These are phyloP conservation scores for Auxenochlorella protothecoides DNA, from an alignment of 139 green algal species.

Conservation along the genomic window DNA sequence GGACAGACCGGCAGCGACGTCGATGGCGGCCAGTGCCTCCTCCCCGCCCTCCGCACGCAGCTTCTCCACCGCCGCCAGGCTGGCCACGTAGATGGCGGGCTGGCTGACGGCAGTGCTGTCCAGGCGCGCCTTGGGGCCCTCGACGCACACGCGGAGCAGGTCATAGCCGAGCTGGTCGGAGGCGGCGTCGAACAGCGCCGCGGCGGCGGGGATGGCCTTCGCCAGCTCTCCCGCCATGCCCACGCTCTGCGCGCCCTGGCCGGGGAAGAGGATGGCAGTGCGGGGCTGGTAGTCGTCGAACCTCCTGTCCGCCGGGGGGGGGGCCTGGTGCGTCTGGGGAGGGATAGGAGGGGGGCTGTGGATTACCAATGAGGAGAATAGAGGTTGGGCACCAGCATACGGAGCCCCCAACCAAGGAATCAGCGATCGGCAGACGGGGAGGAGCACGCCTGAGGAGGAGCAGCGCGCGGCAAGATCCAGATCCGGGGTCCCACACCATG, in stretches of 20 bases:
- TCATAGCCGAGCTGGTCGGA: slow-evolving; percentile 96
- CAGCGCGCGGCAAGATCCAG: too few relatives aligned
- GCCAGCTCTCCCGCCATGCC: slow-evolving; percentile 69
- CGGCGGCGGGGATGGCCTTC: slow-evolving; percentile 68
- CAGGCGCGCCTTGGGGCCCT: slow-evolving; percentile 92
- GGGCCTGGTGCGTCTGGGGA: slow-evolving; percentile 1
- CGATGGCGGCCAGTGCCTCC: slow-evolving; percentile 57
- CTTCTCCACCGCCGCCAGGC: slow-evolving; percentile 92
- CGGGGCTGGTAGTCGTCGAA: slow-evolving; percentile 80
- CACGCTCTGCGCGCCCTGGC: slow-evolving; percentile 73
- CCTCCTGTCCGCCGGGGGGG: slow-evolving; percentile 42
- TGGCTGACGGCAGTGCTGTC: slow-evolving; percentile 89
- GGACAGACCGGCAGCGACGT: slow-evolving; percentile 78
- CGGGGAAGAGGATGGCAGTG: slow-evolving; percentile 91
- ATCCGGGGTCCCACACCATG: too few relatives aligned
- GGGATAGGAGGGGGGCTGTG: not conserved
- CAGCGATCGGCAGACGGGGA: too few relatives aligned
- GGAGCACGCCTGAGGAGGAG: too few relatives aligned
- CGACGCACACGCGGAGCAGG: slow-evolving; percentile 80
- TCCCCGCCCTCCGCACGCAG: slow-evolving; percentile 45
- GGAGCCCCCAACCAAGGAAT: too few relatives aligned
- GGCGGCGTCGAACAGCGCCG: slow-evolving; percentile 86
- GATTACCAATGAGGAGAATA: not conserved
- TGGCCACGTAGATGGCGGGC: slow-evolving; percentile 95
- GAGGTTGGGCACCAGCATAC: too few relatives aligned